These are phyloP conservation scores for Dichotomocladium elegans DNA, from an alignment of 371 early-diverging fungal genomes.

Conservation along the genomic window DNA sequence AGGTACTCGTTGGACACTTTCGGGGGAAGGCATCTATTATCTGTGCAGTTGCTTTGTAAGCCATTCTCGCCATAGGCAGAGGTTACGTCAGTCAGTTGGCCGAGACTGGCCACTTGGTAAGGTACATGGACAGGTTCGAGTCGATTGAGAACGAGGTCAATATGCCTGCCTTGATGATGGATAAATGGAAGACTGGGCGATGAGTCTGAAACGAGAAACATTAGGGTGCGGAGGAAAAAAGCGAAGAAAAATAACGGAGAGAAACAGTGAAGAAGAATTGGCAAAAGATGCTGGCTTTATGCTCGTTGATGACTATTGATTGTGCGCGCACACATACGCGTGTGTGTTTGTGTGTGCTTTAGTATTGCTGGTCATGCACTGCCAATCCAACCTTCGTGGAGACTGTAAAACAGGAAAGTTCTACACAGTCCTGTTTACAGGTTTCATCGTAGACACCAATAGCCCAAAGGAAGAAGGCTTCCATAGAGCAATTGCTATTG, in stretches of 20 bases:
- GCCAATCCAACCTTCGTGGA: neutral
- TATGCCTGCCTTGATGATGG: constrained; percentile 1
- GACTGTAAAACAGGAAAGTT: neutral
- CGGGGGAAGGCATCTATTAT: too few relatives aligned
- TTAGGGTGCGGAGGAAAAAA: neutral
- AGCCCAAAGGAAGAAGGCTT: too few relatives aligned
- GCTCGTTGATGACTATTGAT: neutral
- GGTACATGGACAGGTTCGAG: constrained; percentile 2
- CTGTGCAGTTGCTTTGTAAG: too few relatives aligned
- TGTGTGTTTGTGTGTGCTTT: too few relatives aligned
- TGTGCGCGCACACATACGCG: neutral
- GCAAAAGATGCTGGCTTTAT: too few relatives aligned
- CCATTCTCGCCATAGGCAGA: neutral
- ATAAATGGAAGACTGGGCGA: neutral
- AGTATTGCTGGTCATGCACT: neutral
- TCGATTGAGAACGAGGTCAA: neutral
- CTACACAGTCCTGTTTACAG: constrained; percentile 1
- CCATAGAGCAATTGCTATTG: too few relatives aligned
- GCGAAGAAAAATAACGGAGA: neutral
- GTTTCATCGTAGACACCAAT: too few relatives aligned
- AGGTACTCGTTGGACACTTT: neutral
- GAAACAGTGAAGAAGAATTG: neutral
- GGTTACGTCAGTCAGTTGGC: constrained; percentile 1
- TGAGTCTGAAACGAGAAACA: neutral
- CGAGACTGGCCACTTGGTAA: constrained; percentile 1